phyloP scores from a whole-genome alignment of 768 basidiomycete species.

The Hysterangium stoloniferum region DNA sequence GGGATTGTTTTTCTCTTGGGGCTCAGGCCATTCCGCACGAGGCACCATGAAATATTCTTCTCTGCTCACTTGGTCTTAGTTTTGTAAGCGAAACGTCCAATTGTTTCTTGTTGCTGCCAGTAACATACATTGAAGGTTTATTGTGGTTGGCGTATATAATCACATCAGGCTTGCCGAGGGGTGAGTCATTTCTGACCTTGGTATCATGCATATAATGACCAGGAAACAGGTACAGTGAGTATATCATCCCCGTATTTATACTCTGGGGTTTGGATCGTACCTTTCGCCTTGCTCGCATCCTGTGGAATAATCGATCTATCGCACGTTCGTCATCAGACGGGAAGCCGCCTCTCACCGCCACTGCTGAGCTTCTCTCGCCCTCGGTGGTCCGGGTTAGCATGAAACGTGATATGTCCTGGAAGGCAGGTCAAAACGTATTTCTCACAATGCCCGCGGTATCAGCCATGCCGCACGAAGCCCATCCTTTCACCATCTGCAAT shows the following conservation, averaged over 20 bases:
- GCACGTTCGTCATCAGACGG: background rate
- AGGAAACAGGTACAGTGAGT: slow-evolving; percentile 7
- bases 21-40: slow-evolving; percentile 7
- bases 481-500: slow-evolving; percentile 16
- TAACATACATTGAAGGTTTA: slow-evolving; percentile 2
- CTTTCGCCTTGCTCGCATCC: slow-evolving; percentile 2
- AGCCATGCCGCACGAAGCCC: slow-evolving; percentile 13
- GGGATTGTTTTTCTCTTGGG: slow-evolving; percentile 4
- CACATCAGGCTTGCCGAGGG: slow-evolving; percentile 10
- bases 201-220: background rate
- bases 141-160: slow-evolving; percentile 8
- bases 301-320: slow-evolving; percentile 22
- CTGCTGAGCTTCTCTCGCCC: slow-evolving; percentile 8
- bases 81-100: background rate
- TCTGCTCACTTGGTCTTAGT: slow-evolving; percentile 11
- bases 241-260: slow-evolving; percentile 3
- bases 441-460: slow-evolving; percentile 14
- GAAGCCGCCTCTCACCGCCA: slow-evolving; percentile 7
- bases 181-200: slow-evolving; percentile 10
- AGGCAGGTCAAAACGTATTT: slow-evolving; percentile 14
- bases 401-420: slow-evolving; percentile 10
- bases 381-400: slow-evolving; percentile 11
- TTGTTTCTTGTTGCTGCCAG: too few relatives aligned
- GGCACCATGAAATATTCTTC: slow-evolving; percentile 12
- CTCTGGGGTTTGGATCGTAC: slow-evolving; percentile 14